These are phyloP conservation scores for Lipomyces chichibuensis DNA, from an alignment of 805 yeast genomes.

Conservation along the genomic window DNA sequence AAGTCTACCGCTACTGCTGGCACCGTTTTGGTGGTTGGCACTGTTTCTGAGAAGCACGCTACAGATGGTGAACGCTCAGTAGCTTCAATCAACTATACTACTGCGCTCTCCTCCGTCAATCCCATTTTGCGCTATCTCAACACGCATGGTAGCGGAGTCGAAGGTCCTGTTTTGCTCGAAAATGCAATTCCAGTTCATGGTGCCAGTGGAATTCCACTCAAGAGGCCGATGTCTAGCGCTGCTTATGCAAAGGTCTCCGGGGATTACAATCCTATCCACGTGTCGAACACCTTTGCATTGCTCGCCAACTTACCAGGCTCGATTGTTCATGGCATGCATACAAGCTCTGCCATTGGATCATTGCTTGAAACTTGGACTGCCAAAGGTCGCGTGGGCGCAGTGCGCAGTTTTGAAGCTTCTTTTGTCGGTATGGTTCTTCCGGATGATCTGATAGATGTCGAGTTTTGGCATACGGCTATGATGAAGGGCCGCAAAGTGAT, in stretches of 20 bases:
- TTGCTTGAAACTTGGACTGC: constrained; percentile 99
- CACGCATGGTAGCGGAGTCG: constrained; percentile 90
- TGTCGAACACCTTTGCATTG: constrained; percentile 88
- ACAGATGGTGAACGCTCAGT: constrained; percentile 84
- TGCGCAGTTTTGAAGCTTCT: constrained; percentile 86
- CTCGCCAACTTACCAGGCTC: constrained; percentile 96
- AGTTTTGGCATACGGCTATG: constrained; percentile 96
- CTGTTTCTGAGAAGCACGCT: constrained; percentile 84
- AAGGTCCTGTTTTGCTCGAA: constrained; percentile 90
- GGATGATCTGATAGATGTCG: constrained; percentile 82
- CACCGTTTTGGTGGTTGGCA: constrained; percentile 76
- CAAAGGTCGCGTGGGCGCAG: constrained; percentile 92
- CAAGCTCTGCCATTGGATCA: constrained; percentile 92
- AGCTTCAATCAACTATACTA: constrained; percentile 83
- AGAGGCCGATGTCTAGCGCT: constrained; percentile 92
- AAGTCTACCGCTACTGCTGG: constrained; percentile 75
- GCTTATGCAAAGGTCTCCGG: constrained; percentile 97
- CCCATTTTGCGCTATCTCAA: constrained; percentile 93
- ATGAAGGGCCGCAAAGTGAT: constrained; percentile 97
- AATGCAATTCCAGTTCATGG: constrained; percentile 81
- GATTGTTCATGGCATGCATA: constrained; percentile 98
- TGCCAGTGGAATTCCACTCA: constrained; percentile 46
- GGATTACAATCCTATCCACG: constrained; percentile 98
- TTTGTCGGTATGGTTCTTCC: constrained; percentile 98
- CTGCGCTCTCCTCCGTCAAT: constrained; percentile 93